phyloP scores from a whole-genome alignment of 345 rosid genomes.

The Dovyalis caffra region DNA sequence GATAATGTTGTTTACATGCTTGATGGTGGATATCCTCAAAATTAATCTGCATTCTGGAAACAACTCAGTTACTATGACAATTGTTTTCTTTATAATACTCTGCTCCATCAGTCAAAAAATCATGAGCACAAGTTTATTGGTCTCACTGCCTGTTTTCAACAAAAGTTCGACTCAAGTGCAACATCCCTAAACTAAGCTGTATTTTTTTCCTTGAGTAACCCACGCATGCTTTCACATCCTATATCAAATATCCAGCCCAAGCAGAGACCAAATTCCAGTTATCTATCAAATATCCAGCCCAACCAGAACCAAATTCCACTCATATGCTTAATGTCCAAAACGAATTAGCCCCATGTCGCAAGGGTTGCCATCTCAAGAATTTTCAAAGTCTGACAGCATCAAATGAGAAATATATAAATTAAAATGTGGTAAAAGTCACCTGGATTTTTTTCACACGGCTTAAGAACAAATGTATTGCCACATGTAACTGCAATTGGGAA shows the following conservation, averaged over 20 bases:
- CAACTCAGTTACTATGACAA: background rate
- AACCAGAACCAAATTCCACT: background rate
- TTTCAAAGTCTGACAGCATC: background rate
- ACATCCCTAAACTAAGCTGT: background rate
- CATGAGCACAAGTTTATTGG: background rate
- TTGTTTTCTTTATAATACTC: background rate
- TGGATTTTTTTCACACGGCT: conserved; percentile 98
- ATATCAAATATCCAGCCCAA: background rate
- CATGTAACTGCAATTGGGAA: conserved; percentile 89
- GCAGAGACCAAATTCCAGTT: background rate
- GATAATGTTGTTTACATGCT: background rate
- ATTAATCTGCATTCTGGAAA: background rate
- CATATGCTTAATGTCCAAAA: background rate
- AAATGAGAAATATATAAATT: background rate
- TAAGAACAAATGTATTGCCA: conserved; percentile 84
- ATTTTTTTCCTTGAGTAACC: background rate
- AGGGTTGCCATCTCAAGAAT: background rate
- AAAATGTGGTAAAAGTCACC: conserved; percentile 40
- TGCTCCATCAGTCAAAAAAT: background rate
- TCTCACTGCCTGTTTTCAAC: background rate
- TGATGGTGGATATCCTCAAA: background rate
- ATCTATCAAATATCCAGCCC: background rate
- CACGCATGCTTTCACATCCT: background rate
- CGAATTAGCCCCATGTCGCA: background rate
- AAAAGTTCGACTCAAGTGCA: background rate